These are phyloP conservation scores for Articulospora tetracladia DNA, from an alignment of 495 filamentous ascomycete genomes.

Conservation along the genomic window DNA sequence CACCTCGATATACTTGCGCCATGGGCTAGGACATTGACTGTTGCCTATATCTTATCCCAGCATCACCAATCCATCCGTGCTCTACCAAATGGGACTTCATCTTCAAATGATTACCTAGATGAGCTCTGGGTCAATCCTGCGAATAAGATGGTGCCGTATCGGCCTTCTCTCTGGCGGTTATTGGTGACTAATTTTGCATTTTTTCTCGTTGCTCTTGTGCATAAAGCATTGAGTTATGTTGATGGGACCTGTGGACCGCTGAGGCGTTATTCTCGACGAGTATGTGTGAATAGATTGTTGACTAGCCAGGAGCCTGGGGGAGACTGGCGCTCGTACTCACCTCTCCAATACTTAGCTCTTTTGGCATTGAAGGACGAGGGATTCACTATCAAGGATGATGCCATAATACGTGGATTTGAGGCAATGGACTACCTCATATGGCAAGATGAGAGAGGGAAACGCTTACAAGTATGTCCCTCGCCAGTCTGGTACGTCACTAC, in stretches of 20 bases:
- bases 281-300: conserved; percentile 29
- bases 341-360: conserved; percentile 29
- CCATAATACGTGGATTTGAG: conserved; percentile 16
- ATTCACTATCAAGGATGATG: conserved; percentile 10
- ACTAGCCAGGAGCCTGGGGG: conserved; percentile 31
- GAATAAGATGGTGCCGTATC: not conserved
- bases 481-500: conserved; percentile 35
- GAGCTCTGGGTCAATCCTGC: not conserved
- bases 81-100: not conserved
- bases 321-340: conserved; percentile 30
- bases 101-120: not conserved
- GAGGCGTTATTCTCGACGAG: conserved; percentile 17
- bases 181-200: not conserved
- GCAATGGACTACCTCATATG: conserved; percentile 29
- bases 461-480: conserved; percentile 27
- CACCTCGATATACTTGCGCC: not conserved
- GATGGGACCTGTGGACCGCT: not conserved
- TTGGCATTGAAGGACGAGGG: conserved; percentile 32
- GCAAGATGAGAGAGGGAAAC: conserved; percentile 23
- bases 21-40: not conserved
- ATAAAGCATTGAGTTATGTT: not conserved
- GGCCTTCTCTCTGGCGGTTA: not conserved
- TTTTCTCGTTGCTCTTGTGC: not conserved
- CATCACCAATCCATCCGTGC: not conserved
- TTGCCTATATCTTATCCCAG: not conserved